Base-by-base conservation (phyloP, 2,329 filamentous ascomycete species). In the Metarhizium guizhouense region DNA sequence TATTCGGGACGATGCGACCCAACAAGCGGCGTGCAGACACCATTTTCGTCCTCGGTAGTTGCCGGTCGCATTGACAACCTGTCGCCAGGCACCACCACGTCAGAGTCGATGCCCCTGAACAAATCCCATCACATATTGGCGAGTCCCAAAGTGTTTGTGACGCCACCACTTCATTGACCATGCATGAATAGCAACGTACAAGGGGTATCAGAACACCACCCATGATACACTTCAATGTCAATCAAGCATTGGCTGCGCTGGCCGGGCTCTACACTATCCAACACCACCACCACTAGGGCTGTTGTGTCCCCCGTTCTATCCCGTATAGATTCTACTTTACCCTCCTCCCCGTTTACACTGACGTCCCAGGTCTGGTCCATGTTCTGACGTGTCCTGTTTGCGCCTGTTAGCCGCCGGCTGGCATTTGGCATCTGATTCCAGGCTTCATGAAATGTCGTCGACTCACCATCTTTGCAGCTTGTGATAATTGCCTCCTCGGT, bases 401-500 rank as follows among this genome's bases (percentile, higher is more conserved):
- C 57, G 58, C 53, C 57, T 34, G 61, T 63, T 53, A 62, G 57
- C 59, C 34, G 34, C 52, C 45, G 52, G 47, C 45, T 54, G 43
- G 32, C 47, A 53, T 58, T 47, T 54, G 43, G 36, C 47, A 53
- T 58, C 52, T 56, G 55, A 54, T 53, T 34, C 25, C 6, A 34
- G 2, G 6, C 7, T 34, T 11, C 6, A 34, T 34, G 32, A 7
- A 11, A 8, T 32, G 29, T 20, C 6, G 47, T 40, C 50, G 53
- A 77, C 86, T 71, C 76, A 95, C 93, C 93, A 73, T 86, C 88
- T 67, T 90, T 88, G 73, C 91, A 96, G 62, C 90, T 90, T 40
- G 91, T 96, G 66, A 97, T 85, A 62, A 99, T 96, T 60, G 87
- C 87, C 64, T 95, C 86, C 68, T 96, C 87, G 54, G 93, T 92